These are phyloP conservation scores for Glycyrrhiza uralensis DNA, from an alignment of 306 rosid species.

Conservation along the genomic window DNA sequence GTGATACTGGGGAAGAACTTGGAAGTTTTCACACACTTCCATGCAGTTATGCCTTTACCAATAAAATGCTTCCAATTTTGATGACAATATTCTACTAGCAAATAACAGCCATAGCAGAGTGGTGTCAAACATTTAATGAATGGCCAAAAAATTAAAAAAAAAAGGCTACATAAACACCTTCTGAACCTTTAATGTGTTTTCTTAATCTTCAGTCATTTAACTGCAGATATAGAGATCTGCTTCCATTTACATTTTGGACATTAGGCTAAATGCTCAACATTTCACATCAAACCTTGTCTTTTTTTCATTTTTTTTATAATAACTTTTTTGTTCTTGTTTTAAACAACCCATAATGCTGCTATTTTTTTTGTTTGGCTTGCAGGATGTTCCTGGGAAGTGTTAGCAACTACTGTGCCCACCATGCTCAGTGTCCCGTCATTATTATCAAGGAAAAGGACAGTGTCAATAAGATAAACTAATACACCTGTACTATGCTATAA, in stretches of 20 bases:
- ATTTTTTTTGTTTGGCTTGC: neutral
- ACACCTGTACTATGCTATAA: conserved; percentile 21
- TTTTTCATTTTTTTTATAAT: neutral
- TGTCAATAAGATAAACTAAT: conserved; percentile 35
- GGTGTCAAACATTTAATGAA: neutral
- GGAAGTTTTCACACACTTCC: neutral
- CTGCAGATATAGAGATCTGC: neutral
- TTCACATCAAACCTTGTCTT: neutral
- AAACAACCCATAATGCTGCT: neutral
- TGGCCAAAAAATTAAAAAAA: neutral
- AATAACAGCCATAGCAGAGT: neutral
- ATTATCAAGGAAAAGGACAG: conserved; percentile 56
- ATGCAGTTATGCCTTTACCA: neutral
- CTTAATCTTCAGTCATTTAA: neutral
- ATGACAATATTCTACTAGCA: neutral
- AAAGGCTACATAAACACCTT: neutral
- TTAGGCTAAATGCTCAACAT: neutral
- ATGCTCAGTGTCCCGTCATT: conserved; percentile 68
- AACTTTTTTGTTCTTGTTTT: neutral
- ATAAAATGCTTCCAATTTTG: neutral
- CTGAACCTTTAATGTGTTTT: conserved; percentile 8
- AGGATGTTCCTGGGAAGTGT: conserved; percentile 98
- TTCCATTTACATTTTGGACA: conserved; percentile 14
- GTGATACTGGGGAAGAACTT: neutral
- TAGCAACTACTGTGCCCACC: conserved; percentile 77